Percentiles rank a stretch among this genome's conserved stretches.
Conservation (phyloP, 129 eudicot genomes). For the Arctium lappa region DNA sequence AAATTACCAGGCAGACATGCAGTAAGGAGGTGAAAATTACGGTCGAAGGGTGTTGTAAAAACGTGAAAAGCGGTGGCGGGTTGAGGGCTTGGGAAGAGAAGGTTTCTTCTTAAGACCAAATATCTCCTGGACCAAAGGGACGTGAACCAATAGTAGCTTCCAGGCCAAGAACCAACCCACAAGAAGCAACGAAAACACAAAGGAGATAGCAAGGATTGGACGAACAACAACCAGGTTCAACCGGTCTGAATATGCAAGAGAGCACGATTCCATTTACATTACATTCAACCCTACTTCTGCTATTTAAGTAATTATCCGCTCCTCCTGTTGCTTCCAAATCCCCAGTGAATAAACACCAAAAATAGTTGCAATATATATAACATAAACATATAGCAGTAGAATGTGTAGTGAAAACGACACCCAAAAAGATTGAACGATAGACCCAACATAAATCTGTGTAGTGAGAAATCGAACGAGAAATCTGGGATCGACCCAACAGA, state of each 20-base stretch:
- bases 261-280: slow-evolving; percentile 28
- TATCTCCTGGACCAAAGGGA: slow-evolving; percentile 86
- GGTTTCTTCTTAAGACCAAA: slow-evolving; percentile 68
- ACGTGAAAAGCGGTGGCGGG: slow-evolving; percentile 42
- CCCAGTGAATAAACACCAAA: too few species aligned
- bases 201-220: slow-evolving; percentile 41
- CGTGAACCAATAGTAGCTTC: slow-evolving; percentile 75
- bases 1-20: slow-evolving; percentile 7
- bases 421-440: too few species aligned
- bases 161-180: slow-evolving; percentile 81
- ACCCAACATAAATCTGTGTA: too few species aligned
- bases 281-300: not conserved
- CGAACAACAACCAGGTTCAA: slow-evolving; percentile 37
- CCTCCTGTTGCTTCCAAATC: too few species aligned
- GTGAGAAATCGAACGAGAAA: too few species aligned
- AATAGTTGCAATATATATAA: too few species aligned
- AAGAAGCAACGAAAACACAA: slow-evolving; percentile 36
- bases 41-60: slow-evolving; percentile 41
- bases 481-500: too few species aligned
- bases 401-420: too few species aligned
- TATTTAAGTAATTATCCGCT: not conserved
- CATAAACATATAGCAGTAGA: too few species aligned
- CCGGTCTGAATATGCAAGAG: slow-evolving; percentile 22
- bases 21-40: not conserved
- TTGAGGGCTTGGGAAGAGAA: slow-evolving; percentile 53